Percentiles rank a stretch among this genome's conserved stretches.
These are phyloP conservation scores for Actinomucor elegans DNA, from an alignment of 371 early-diverging fungal genomes.

Conservation along the genomic window DNA sequence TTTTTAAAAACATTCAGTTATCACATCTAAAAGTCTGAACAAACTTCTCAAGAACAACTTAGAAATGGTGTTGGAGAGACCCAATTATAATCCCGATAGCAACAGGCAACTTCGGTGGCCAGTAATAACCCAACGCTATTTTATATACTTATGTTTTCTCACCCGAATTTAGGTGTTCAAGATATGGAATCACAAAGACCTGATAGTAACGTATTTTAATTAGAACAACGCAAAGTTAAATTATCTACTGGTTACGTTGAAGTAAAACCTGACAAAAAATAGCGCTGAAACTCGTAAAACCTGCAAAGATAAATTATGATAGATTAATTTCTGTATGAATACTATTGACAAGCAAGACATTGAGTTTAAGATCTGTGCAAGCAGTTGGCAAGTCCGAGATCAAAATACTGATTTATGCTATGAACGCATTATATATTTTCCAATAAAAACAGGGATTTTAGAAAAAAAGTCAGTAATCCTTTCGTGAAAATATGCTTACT, in stretches of 20 bases:
- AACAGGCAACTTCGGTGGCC: conserved; percentile 11
- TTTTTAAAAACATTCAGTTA: conserved; percentile 11
- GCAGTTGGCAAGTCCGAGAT: conserved; percentile 17
- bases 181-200: conserved; percentile 14
- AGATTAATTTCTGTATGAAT: conserved; percentile 12
- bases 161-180: conserved; percentile 13
- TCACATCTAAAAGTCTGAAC: conserved; percentile 16
- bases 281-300: not conserved
- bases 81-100: conserved; percentile 14
- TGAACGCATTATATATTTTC: too few species aligned
- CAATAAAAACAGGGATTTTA: too few species aligned
- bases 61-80: conserved; percentile 13
- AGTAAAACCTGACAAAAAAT: conserved; percentile 17
- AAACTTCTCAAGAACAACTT: conserved; percentile 13
- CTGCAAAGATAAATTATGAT: conserved; percentile 3
- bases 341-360: conserved; percentile 4
- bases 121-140: conserved; percentile 11
- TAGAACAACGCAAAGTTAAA: conserved; percentile 14
- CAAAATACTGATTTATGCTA: too few species aligned
- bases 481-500: too few species aligned
- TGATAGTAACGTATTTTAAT: conserved; percentile 15
- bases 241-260: conserved; percentile 19
- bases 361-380: conserved; percentile 28
- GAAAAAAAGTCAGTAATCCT: too few species aligned
- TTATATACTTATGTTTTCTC: conserved; percentile 12